These are phyloP conservation scores for Calocera cornea DNA, from an alignment of 768 basidiomycete species.

Conservation along the genomic window DNA sequence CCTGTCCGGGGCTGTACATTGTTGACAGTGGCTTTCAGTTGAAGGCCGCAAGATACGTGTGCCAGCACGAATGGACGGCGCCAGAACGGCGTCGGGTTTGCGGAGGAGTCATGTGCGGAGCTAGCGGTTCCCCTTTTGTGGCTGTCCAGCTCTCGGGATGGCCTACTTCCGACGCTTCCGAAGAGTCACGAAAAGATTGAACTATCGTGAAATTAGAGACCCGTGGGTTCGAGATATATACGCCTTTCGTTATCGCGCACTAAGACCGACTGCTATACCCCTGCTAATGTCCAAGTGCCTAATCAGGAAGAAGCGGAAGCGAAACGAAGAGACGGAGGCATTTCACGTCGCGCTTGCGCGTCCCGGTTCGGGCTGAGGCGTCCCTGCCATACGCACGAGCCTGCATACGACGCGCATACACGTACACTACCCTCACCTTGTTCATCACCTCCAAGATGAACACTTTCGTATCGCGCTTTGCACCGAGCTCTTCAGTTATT, in stretches of 20 bases:
- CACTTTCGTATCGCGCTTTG: constrained; percentile 13
- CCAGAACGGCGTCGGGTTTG: too few relatives aligned
- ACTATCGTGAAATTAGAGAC: too few relatives aligned
- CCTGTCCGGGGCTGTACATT: not conserved
- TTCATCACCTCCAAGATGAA: constrained; percentile 9
- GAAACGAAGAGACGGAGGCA: not conserved
- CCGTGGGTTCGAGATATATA: too few relatives aligned
- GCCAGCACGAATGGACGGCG: too few relatives aligned
- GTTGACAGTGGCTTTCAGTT: not conserved
- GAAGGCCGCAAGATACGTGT: not conserved
- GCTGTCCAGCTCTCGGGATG: too few relatives aligned
- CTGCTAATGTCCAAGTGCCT: too few relatives aligned
- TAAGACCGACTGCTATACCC: too few relatives aligned
- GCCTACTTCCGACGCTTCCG: too few relatives aligned
- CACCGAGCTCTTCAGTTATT: constrained; percentile 6
- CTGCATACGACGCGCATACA: not conserved
- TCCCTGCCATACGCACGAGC: not conserved
- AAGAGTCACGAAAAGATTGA: too few relatives aligned
- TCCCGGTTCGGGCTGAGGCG: not conserved
- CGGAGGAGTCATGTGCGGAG: too few relatives aligned
- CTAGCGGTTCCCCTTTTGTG: too few relatives aligned
- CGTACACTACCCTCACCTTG: not conserved
- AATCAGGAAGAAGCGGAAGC: not conserved
- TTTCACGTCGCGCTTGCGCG: constrained; percentile 3
- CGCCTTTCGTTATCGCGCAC: too few relatives aligned